Conservation (phyloP, 225 moss, liverwort and hornwort species). For the Marchantia paleacea region DNA sequence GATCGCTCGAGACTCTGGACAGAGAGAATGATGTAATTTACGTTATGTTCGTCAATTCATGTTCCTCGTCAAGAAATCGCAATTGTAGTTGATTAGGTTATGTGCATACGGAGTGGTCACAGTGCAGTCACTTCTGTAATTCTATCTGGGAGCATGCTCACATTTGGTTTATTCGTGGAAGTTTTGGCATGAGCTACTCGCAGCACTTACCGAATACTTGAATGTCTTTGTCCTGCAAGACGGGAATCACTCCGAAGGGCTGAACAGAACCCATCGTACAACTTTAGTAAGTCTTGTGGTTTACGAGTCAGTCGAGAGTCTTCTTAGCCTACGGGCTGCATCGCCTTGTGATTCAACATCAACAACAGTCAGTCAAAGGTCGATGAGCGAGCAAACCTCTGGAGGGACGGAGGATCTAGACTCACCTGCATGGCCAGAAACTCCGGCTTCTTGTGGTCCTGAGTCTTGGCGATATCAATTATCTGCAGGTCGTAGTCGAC, state of each 20-base stretch:
- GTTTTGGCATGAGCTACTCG: neutral
- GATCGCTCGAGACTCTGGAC: constrained; percentile 73
- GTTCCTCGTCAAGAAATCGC: neutral
- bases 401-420: neutral
- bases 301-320: neutral
- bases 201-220: constrained; percentile 33
- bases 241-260: constrained; percentile 46
- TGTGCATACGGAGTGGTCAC: too few relatives aligned
- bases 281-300: neutral
- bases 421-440: constrained; percentile 42
- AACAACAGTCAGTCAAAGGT: neutral
- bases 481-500: constrained; percentile 38
- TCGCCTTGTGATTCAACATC: neutral
- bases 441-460: constrained; percentile 45
- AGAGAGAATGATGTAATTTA: neutral
- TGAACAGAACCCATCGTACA: constrained; percentile 13
- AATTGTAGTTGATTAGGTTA: neutral
- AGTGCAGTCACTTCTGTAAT: neutral
- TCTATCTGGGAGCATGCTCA: neutral
- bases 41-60: neutral
- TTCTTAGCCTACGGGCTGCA: neutral
- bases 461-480: constrained; percentile 38
- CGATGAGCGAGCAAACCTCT: neutral
- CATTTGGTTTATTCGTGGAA: neutral
- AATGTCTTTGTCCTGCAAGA: constrained; percentile 43